These are phyloP conservation scores for Neophaeococcomyces mojaviensis DNA, from an alignment of 2,329 filamentous ascomycete species.

Conservation along the genomic window DNA sequence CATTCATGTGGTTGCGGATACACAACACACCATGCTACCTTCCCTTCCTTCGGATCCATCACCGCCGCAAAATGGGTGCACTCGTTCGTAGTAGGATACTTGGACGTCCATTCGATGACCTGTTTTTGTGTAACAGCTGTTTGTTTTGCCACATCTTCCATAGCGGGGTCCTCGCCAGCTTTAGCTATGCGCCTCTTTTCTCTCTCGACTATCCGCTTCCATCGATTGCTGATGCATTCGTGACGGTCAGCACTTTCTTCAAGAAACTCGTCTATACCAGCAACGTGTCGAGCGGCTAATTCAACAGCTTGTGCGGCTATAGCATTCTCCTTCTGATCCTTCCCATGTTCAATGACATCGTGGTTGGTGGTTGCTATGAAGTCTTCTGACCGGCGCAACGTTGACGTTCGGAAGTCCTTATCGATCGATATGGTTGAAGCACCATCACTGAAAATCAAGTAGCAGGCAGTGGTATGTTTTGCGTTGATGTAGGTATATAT, in stretches of 20 bases:
- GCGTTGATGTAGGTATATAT: slow-evolving; percentile 24
- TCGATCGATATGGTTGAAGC: slow-evolving; percentile 43
- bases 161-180: slow-evolving; percentile 6
- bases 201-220: slow-evolving; percentile 13
- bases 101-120: slow-evolving; percentile 43
- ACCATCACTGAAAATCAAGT: slow-evolving; percentile 50
- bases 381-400: slow-evolving; percentile 36
- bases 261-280: slow-evolving; percentile 18
- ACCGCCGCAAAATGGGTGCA: slow-evolving; percentile 52
- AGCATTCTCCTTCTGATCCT: slow-evolving; percentile 17
- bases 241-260: slow-evolving; percentile 17
- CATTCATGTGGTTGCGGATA: slow-evolving; percentile 16
- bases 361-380: slow-evolving; percentile 55
- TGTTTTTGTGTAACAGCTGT: slow-evolving; percentile 28
- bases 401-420: slow-evolving; percentile 46
- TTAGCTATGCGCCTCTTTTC: slow-evolving; percentile 5
- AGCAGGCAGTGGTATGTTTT: slow-evolving; percentile 46
- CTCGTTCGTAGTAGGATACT: slow-evolving; percentile 50
- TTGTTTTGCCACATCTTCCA: slow-evolving; percentile 14
- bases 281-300: slow-evolving; percentile 10
- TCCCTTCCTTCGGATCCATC: slow-evolving; percentile 47
- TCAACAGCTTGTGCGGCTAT: slow-evolving; percentile 8
- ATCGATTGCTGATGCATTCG: slow-evolving; percentile 15
- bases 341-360: slow-evolving; percentile 32
- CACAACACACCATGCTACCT: slow-evolving; percentile 39